These are phyloP conservation scores for Alternaria angustiovoidea DNA, from an alignment of 2,329 filamentous ascomycete species.

Conservation along the genomic window DNA sequence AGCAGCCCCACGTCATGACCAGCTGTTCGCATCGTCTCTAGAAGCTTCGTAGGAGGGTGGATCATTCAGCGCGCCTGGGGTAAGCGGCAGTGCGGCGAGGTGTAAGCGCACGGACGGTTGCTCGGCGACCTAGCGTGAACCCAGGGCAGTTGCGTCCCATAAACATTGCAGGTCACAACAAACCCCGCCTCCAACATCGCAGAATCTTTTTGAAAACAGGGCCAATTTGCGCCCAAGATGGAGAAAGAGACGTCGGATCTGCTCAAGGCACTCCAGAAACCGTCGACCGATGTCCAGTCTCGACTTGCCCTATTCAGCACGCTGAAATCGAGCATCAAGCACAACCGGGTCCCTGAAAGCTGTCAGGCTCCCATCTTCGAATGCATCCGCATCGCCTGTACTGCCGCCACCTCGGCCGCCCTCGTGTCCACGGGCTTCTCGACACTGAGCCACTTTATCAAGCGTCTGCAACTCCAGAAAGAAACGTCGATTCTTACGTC, in stretches of 20 bases:
- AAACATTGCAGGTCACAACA: slow-evolving; percentile 10
- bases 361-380: slow-evolving; percentile 80
- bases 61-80: slow-evolving; percentile 11
- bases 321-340: slow-evolving; percentile 89
- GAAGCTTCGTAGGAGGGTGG: slow-evolving; percentile 12
- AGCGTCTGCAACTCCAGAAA: slow-evolving; percentile 85
- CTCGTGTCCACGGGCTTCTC: slow-evolving; percentile 87
- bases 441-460: slow-evolving; percentile 85
- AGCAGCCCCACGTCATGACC: background rate
- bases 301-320: slow-evolving; percentile 65
- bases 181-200: slow-evolving; percentile 26
- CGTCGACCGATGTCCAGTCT: slow-evolving; percentile 66
- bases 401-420: slow-evolving; percentile 74
- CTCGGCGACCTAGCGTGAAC: slow-evolving; percentile 20
- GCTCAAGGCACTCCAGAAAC: slow-evolving; percentile 63
- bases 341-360: slow-evolving; percentile 83
- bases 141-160: background rate
- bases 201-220: slow-evolving; percentile 27
- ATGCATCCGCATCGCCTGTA: slow-evolving; percentile 76
- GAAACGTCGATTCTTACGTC: slow-evolving; percentile 73
- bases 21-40: slow-evolving; percentile 8
- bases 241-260: slow-evolving; percentile 65
- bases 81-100: slow-evolving; percentile 10
- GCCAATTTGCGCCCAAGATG: slow-evolving; percentile 53
- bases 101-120: slow-evolving; percentile 24